phyloP scores from a whole-genome alignment of 2,329 filamentous ascomycete species.

The Onygenales sp. region DNA sequence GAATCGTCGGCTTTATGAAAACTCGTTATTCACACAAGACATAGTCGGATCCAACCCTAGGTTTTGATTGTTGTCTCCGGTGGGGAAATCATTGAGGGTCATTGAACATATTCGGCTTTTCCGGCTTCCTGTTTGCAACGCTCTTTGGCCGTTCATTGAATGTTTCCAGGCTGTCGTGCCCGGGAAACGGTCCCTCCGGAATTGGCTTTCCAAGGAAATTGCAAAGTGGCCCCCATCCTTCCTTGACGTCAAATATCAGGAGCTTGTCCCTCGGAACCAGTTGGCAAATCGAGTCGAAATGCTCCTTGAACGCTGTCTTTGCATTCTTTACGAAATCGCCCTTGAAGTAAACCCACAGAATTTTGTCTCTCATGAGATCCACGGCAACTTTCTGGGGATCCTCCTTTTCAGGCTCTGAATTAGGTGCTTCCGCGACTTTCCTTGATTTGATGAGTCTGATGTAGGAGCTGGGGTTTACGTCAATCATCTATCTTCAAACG shows the following conservation, averaged over 20 bases:
- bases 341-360: slow-evolving; percentile 37
- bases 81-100: not conserved
- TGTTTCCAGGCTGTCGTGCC: not conserved
- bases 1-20: too few relatives aligned
- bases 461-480: not conserved
- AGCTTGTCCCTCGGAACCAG: slow-evolving; percentile 41
- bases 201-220: slow-evolving; percentile 45
- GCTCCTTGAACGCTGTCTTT: slow-evolving; percentile 51
- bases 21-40: not conserved
- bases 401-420: not conserved
- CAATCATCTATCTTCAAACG: not conserved
- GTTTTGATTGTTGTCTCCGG: not conserved
- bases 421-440: not conserved
- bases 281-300: slow-evolving; percentile 44
- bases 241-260: slow-evolving; percentile 45
- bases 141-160: slow-evolving; percentile 23
- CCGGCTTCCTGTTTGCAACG: slow-evolving; percentile 45
- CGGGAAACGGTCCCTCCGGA: slow-evolving; percentile 37
- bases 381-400: not conserved
- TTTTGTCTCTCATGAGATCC: not conserved
- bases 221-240: slow-evolving; percentile 47
- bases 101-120: not conserved
- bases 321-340: slow-evolving; percentile 57
- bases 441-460: not conserved
- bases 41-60: too few relatives aligned